Evolutionary conservation across 2,329 filamentous ascomycete genomes (phyloP), one percentile per base, ranked within the genome.

Genomic region (Epichloe bromicola): DNA sequence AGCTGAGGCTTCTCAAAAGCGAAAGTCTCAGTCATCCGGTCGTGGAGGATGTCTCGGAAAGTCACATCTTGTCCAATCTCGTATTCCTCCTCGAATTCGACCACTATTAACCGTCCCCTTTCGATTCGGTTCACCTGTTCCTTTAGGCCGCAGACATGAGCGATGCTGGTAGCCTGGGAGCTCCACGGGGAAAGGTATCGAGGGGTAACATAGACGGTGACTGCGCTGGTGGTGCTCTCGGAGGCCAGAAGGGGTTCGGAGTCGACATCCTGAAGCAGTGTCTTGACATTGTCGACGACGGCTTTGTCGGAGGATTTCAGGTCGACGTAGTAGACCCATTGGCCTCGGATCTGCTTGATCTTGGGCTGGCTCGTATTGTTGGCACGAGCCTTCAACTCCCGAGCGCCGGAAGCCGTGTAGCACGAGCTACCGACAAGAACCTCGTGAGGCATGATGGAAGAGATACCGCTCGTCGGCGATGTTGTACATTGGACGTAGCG

Each of bases 171-270:
- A 30, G 90, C 91, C 68, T 96, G 90, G 51, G 90, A 95, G 69
- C 89, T 96, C 93, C 93, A 98, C 64, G 93, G 93, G 40, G 90
- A 96, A 58, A 95, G 90, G 60, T 86, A 86, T 58, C 91, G 80
- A 19, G 91, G 91, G 45, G 79, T 82, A 53, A 95, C 76, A 64
- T 89, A 88, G 64, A 86, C 78, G 55, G 83, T 73, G 46, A 75
- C 69, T 42, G 74, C 72, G 53, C 73, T 66, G 49, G 78, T 74
- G 55, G 62, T 61, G 39, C 57, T 60, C 39, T 61, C 59, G 15
- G 65, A 54, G 23, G 60, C 53, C 37, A 58, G 42, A 37, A 59
- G 53, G 34, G 62, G 48, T 43, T 62, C 49, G 34, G 60, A 59
- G 55, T 63, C 62, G 58, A 66, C 57, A 49, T 73, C 62, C 17